Evolutionary conservation across 768 basidiomycete genomes (phyloP), one percentile per base, ranked within the genome.

Genomic region (Phlebiopsis flavidoalba): DNA sequence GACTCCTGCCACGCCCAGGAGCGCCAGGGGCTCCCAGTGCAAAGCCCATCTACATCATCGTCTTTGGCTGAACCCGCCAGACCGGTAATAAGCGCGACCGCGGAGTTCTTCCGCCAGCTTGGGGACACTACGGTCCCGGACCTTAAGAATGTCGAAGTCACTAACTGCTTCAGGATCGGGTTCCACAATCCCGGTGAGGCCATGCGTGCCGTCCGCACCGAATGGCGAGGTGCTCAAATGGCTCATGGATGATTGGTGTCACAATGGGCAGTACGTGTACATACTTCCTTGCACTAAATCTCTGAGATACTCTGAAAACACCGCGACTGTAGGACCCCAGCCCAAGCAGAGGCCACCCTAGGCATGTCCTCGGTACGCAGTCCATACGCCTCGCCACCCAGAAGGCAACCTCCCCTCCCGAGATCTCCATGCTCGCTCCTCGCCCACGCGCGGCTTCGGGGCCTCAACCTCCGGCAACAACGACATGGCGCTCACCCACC

Each of bases 61-160:
- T 95, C 55, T 95, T 93, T 62, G 93, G 93, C n/a, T 95, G n/a
- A n/a, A 93, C 70, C 92, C 93, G 5, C 77, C 84, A 35, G 89
- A 93, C 72, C 86, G 86, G 67, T 89, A n/a, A 88, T 70, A 84
- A n/a, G 81, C 56, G 69, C 85, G 15, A 85, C 88, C 0, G 83
- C 83, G 15, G 88, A 89, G 66, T 89, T 89, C 71, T 89, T 92
- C 76, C 82, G 80, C 65, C 84, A 86, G 0, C 74, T 95, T 21
- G 91, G 90, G 8, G 83, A 83, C 14, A 75, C 86, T 36, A 87
- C 88, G 2, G 87, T 88, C 17, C 79, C 87, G 0, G 85, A 91
- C 51, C 81, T 80, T 10, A 31, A n/a, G n/a, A 83, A 87, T 67
- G 71, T 77, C 0, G 88, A 91, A 47, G 83, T 93, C 19, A 70